Base-by-base conservation (phyloP, 805 yeast genomes). In the Huiozyma sinensis region DNA sequence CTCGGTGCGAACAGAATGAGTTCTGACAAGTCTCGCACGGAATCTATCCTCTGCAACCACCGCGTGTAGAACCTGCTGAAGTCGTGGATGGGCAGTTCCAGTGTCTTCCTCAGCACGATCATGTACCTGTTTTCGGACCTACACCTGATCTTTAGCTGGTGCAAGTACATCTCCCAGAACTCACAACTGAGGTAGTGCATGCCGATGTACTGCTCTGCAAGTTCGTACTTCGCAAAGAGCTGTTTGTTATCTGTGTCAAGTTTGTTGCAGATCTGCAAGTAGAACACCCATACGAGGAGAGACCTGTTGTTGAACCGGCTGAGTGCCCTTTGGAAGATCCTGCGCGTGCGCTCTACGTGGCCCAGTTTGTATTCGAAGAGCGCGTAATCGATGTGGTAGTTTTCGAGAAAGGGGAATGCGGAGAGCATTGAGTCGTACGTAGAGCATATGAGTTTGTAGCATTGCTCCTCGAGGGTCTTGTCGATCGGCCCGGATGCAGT, bases 371-470 rank as follows among this genome's bases (percentile, higher is more conserved):
- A 62, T 44, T 63, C 63, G 24, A 63, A 54, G 7, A 62, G 46
- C 3, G 64, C 66, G 45, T 54, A 61, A 44, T 63, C 67, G 33
- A 63, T 50, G 34, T 60, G 52, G 42, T 62, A 63, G 42, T 60
- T 61, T 40, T 63, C 67, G 36, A 61, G 41, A 40, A 47, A 59
- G 3, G 65, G 66, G 47, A 63, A 61, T 28, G 56, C 43, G 8
- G 42, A 49, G 1, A 63, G 46, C 50, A 63, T 32, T 1, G 64
- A 56, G n/a, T 50, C 48, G 41, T 62, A 63, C 1, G 63, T 53
- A 2, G 50, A 40, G n/a, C 46, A 38, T 24, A 59, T 49, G 29
- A 59, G 42, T 36, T 51, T 43, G 35, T 48, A 50, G 10, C 56
- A 12, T 29, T 45, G 42, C n/a, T 40, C 38, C 28, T 54, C 56